Percentiles rank a stretch among this genome's conserved stretches.
These are phyloP conservation scores for Paramecium primaurelia DNA, from an alignment of 73 alveolate species.

Conservation along the genomic window DNA sequence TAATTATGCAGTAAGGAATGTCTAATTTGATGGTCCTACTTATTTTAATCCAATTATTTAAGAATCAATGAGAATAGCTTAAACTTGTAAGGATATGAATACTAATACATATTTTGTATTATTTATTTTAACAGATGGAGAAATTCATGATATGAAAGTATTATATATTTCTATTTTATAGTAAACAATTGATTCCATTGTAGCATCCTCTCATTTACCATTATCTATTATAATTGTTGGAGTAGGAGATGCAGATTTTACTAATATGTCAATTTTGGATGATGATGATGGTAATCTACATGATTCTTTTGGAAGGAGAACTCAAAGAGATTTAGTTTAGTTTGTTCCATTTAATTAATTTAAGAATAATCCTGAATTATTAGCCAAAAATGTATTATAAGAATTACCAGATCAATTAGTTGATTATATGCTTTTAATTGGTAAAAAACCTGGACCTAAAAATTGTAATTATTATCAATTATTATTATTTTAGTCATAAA, in stretches of 20 bases:
- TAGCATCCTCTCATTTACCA: conserved; percentile 80
- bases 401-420: conserved; percentile 84
- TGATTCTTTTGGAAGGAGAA: conserved; percentile 68
- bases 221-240: conserved; percentile 86
- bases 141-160: conserved; percentile 85
- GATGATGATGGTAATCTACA: conserved; percentile 84
- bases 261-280: conserved; percentile 81
- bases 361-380: conserved; percentile 67
- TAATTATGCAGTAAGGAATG: conserved; percentile 65
- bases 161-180: conserved; percentile 56
- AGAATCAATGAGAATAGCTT: conserved; percentile 68
- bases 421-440: conserved; percentile 15
- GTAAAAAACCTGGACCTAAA: conserved; percentile 48
- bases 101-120: conserved; percentile 75
- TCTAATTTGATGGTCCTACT: conserved; percentile 81
- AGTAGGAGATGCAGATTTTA: conserved; percentile 82
- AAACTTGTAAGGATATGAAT: conserved; percentile 55
- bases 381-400: conserved; percentile 81
- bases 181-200: conserved; percentile 56
- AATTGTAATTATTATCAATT: background rate
- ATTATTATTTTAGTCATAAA: background rate
- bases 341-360: conserved; percentile 81
- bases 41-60: conserved; percentile 69
- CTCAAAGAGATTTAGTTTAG: conserved; percentile 86
- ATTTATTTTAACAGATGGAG: conserved; percentile 96